phyloP scores from a whole-genome alignment of 1,284 basidiomycete species.

The Melampsora abietis-canadensis region DNA sequence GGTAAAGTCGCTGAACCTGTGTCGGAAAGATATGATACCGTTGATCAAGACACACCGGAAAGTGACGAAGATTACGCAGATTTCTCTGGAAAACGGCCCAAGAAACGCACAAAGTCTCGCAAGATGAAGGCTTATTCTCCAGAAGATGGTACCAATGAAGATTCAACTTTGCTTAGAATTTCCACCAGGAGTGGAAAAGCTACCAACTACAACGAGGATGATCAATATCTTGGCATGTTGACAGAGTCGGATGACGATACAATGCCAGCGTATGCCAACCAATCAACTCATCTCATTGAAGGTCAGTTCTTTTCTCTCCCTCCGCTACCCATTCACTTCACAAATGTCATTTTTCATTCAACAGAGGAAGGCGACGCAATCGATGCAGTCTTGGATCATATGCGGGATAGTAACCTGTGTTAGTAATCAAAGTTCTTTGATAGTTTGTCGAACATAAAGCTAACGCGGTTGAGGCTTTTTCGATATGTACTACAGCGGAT shows the following conservation, averaged over 20 bases:
- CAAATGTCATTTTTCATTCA: not conserved
- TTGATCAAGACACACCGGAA: constrained; percentile 11
- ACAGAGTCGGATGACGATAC: constrained; percentile 52
- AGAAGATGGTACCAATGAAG: constrained; percentile 23
- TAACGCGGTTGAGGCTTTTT: not conserved
- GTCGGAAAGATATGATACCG: not conserved
- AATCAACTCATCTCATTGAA: constrained; percentile 28
- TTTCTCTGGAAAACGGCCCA: constrained; percentile 29
- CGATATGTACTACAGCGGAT: constrained; percentile 44
- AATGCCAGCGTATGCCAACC: constrained; percentile 48
- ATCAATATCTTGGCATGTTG: constrained; percentile 48
- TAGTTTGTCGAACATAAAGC: not conserved
- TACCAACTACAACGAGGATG: constrained; percentile 54
- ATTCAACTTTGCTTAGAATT: constrained; percentile 48
- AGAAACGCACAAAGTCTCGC: constrained; percentile 26
- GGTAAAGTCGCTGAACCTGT: not conserved
- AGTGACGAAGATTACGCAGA: constrained; percentile 18
- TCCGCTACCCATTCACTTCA: constrained; percentile 4
- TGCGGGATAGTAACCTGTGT: constrained; percentile 52
- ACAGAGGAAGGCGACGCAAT: constrained; percentile 53
- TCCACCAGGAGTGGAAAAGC: constrained; percentile 49
- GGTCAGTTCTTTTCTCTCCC: constrained; percentile 6
- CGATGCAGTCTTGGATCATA: constrained; percentile 56
- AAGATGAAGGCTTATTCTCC: constrained; percentile 16
- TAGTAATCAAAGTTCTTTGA: not conserved